These are phyloP conservation scores for Acacia confusa DNA, from an alignment of 306 rosid genomes.

Conservation along the genomic window DNA sequence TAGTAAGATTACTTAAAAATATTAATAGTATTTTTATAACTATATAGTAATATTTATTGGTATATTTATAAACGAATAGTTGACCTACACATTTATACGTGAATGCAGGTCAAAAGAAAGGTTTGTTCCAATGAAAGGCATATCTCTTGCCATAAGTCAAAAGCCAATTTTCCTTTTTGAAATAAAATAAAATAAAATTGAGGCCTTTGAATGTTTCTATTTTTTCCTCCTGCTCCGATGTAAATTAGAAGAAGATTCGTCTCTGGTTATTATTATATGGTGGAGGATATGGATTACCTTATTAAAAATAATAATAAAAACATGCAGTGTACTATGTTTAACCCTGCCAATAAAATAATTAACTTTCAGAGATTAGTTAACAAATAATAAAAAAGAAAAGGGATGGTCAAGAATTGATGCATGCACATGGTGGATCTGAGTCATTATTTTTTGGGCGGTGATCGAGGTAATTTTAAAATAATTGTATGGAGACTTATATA, in stretches of 20 bases:
- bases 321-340: neutral
- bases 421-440: neutral
- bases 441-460: neutral
- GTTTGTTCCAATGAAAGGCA: neutral
- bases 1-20: too few relatives aligned
- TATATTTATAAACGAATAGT: neutral
- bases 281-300: neutral
- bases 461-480: neutral
- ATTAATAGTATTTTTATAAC: neutral
- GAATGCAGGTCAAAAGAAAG: neutral
- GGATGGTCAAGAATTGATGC: neutral
- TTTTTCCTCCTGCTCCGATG: neutral
- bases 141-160: neutral
- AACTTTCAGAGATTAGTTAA: neutral
- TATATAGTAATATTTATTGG: neutral
- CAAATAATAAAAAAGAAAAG: neutral
- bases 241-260: neutral
- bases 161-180: neutral
- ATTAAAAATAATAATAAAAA: neutral
- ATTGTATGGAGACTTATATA: neutral
- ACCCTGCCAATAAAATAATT: neutral
- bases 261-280: neutral
- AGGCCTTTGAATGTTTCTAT: neutral
- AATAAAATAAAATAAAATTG: neutral
- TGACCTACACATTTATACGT: neutral